A percentile compares a stretch with the other conserved stretches of the same genome.
phyloP scores from a whole-genome alignment of 768 basidiomycete genomes.

The Termitomyces sp. region DNA sequence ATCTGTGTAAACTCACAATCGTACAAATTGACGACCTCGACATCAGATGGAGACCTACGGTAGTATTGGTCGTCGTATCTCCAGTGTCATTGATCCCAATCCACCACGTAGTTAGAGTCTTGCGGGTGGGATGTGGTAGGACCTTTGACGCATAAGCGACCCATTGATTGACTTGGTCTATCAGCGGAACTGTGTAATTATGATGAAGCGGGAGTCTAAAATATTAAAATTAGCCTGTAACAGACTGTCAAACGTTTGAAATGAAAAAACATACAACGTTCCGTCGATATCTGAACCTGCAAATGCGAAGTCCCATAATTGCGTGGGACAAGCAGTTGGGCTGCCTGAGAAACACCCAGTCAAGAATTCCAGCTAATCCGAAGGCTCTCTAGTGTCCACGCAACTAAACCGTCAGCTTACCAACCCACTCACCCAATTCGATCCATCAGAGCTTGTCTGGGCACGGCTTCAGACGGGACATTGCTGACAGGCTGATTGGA shows the following conservation, averaged over 20 bases:
- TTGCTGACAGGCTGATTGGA: not conserved
- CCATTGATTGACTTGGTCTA: conserved; percentile 48
- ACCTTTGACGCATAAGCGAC: conserved; percentile 34
- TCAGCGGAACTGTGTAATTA: conserved; percentile 39
- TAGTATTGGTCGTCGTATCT: conserved; percentile 37
- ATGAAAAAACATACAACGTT: conserved; percentile 22
- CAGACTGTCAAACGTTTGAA: not conserved
- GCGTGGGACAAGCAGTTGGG: conserved; percentile 35
- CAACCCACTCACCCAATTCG: not conserved
- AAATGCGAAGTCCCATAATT: conserved; percentile 54
- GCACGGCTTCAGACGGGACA: not conserved
- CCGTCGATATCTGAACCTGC: conserved; percentile 44
- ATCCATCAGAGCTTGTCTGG: conserved; percentile 1
- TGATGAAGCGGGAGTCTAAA: conserved; percentile 25
- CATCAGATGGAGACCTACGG: conserved; percentile 15
- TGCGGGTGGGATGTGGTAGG: conserved; percentile 34
- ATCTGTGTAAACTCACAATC: conserved; percentile 25
- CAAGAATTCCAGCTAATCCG: conserved; percentile 40
- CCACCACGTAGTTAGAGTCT: conserved; percentile 51
- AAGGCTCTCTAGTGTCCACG: not conserved
- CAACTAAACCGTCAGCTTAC: not conserved
- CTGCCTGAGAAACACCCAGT: conserved; percentile 44
- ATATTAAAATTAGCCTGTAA: not conserved
- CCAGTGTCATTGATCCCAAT: conserved; percentile 57
- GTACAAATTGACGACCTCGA: not conserved